A percentile compares a stretch with the other conserved stretches of the same genome.
Conservation (phyloP, 176 grass and related monocot species). For the Microstegium vimineum region DNA sequence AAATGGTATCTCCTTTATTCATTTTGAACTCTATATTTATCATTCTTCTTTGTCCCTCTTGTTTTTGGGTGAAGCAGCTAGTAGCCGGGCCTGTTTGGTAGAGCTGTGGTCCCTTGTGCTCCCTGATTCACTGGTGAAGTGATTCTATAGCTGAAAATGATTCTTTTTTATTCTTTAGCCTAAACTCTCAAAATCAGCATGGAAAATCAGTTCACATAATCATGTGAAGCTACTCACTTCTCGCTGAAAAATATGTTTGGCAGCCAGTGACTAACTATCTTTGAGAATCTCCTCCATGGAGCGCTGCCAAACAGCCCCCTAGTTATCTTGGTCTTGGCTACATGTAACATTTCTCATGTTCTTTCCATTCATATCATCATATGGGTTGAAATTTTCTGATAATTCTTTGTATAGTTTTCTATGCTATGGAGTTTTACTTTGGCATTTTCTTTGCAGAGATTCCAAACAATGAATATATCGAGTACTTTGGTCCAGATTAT, state of each 20-base stretch:
- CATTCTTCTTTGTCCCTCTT: not conserved
- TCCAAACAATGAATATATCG: conserved; percentile 85
- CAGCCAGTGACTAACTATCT: no score
- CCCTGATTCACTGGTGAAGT: no score
- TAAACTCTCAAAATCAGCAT: no score
- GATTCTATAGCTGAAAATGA: no score
- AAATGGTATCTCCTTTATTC: conserved; percentile 59
- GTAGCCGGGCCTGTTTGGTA: no score
- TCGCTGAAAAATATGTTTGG: no score
- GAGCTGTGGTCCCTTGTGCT: no score
- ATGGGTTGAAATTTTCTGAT: not conserved
- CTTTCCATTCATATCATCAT: not conserved
- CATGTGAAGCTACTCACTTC: no score
- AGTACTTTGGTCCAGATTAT: conserved; percentile 94
- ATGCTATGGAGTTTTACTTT: conserved; percentile 16
- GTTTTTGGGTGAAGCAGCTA: conserved; percentile 1
- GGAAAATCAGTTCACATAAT: no score
- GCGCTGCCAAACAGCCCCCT: no score
- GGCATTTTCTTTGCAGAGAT: conserved; percentile 70
- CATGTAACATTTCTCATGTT: not conserved
- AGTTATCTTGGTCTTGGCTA: not conserved
- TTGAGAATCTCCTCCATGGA: no score
- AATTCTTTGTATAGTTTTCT: not conserved
- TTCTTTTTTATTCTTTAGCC: no score
- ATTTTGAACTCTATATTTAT: conserved; percentile 3